Evolutionary conservation across 2,329 filamentous ascomycete species (phyloP).

Genomic region (Fusarium succisae): DNA sequence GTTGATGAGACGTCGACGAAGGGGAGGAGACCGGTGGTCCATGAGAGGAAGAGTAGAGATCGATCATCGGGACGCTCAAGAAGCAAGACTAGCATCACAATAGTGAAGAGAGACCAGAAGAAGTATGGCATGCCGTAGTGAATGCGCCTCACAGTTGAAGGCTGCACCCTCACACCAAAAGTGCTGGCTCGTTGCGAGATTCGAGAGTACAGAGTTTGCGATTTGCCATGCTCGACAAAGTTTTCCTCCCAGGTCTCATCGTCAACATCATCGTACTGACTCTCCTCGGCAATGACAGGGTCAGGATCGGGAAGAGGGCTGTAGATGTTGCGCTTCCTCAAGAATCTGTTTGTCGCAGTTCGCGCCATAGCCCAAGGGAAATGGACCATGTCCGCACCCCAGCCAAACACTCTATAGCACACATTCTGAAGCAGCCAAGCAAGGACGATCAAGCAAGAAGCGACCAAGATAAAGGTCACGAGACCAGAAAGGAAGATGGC

Average conservation of each 20-base stretch:
- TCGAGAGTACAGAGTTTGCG: constrained; percentile 3
- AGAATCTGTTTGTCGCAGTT: constrained; percentile 3
- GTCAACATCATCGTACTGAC: constrained; percentile 12
- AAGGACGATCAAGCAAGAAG: constrained; percentile 19
- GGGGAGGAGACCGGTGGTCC: constrained; percentile 47
- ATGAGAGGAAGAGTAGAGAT: constrained; percentile 48
- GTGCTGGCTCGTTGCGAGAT: background rate
- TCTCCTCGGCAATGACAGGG: background rate
- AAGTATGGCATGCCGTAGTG: constrained; percentile 32
- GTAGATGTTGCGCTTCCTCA: constrained; percentile 16
- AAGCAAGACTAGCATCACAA: constrained; percentile 33
- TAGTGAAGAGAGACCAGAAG: constrained; percentile 34
- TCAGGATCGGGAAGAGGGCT: constrained; percentile 21
- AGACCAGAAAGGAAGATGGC: constrained; percentile 48
- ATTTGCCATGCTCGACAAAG: constrained; percentile 2
- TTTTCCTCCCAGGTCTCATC: background rate
- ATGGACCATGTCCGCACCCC: constrained; percentile 42
- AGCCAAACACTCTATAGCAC: constrained; percentile 40
- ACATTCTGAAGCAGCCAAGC: constrained; percentile 41
- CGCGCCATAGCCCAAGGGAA: constrained; percentile 38
- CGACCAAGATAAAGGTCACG: constrained; percentile 41
- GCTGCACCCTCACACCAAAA: constrained; percentile 1
- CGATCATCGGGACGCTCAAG: constrained; percentile 44
- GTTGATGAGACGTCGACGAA: constrained; percentile 48
- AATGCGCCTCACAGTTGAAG: constrained; percentile 1